phyloP scores from a whole-genome alignment of 805 yeast species.

The Millerago galiae region DNA sequence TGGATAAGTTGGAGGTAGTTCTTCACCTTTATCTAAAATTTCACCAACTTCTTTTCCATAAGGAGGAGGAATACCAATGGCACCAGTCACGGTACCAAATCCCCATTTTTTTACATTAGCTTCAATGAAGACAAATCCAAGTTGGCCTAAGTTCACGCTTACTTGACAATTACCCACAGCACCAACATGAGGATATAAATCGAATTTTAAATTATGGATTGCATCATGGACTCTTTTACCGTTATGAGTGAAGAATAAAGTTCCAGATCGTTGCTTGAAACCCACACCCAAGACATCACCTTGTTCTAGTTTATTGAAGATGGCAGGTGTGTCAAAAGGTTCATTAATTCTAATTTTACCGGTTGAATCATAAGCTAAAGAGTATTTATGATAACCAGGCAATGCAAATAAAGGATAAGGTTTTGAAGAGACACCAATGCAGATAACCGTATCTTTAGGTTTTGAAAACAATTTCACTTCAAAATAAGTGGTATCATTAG shows the following conservation, averaged over 20 bases:
- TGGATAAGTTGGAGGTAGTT: constrained; percentile 65
- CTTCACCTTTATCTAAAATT: constrained; percentile 65
- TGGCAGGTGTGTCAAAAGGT: constrained; percentile 41
- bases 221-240: constrained; percentile 83
- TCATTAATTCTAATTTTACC: constrained; percentile 64
- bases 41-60: constrained; percentile 33
- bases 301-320: constrained; percentile 44
- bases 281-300: constrained; percentile 97
- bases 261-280: constrained; percentile 70
- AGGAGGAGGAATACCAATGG: constrained; percentile 39
- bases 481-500: constrained; percentile 44
- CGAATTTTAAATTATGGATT: constrained; percentile 58
- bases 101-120: constrained; percentile 86
- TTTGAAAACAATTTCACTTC: constrained; percentile 72
- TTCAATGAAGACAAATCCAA: constrained; percentile 75
- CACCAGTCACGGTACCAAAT: constrained; percentile 41
- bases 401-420: constrained; percentile 72
- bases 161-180: constrained; percentile 32
- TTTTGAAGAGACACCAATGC: constrained; percentile 62
- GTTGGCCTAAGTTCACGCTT: constrained; percentile 64
- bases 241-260: constrained; percentile 87
- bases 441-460: constrained; percentile 39
- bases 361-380: constrained; percentile 66
- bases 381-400: constrained; percentile 68
- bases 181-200: constrained; percentile 34